phyloP scores from a whole-genome alignment of 2,329 filamentous ascomycete genomes.

The Metarhizium guizhouense region DNA sequence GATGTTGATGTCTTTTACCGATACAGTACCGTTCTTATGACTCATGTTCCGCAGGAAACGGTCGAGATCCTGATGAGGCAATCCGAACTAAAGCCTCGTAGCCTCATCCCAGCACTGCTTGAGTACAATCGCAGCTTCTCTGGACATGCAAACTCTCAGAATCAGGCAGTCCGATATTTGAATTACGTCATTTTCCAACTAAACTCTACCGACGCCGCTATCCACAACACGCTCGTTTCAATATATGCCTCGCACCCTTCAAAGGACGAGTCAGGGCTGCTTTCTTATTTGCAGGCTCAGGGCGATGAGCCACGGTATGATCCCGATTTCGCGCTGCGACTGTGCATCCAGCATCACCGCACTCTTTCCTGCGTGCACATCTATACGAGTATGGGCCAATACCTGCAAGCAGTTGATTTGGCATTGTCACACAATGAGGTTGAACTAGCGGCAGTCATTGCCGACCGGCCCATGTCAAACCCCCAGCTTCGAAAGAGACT shows the following conservation, averaged over 20 bases:
- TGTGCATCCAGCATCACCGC: slow-evolving; percentile 90
- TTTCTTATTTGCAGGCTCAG: slow-evolving; percentile 86
- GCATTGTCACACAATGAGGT: slow-evolving; percentile 84
- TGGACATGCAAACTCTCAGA: slow-evolving; percentile 56
- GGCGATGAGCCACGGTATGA: slow-evolving; percentile 82
- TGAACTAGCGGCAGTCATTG: slow-evolving; percentile 81
- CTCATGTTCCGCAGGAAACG: slow-evolving; percentile 71
- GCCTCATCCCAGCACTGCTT: slow-evolving; percentile 84
- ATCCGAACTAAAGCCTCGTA: slow-evolving; percentile 71
- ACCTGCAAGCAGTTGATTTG: slow-evolving; percentile 84
- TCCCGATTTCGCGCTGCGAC: slow-evolving; percentile 86
- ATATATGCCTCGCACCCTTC: slow-evolving; percentile 86
- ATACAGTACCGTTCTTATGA: slow-evolving; percentile 95
- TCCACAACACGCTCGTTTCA: slow-evolving; percentile 95
- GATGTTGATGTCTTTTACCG: slow-evolving; percentile 91
- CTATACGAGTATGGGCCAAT: slow-evolving; percentile 93
- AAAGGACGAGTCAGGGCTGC: slow-evolving; percentile 72
- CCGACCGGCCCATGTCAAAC: slow-evolving; percentile 74
- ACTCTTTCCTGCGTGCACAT: slow-evolving; percentile 95
- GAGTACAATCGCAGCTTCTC: slow-evolving; percentile 80
- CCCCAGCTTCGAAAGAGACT: slow-evolving; percentile 80
- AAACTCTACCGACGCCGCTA: slow-evolving; percentile 69
- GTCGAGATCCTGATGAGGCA: slow-evolving; percentile 97
- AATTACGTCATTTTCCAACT: slow-evolving; percentile 87
- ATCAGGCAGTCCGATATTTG: slow-evolving; percentile 89